phyloP scores from a whole-genome alignment of 2,329 filamentous ascomycete genomes.

The Uncinocarpus reesii region DNA sequence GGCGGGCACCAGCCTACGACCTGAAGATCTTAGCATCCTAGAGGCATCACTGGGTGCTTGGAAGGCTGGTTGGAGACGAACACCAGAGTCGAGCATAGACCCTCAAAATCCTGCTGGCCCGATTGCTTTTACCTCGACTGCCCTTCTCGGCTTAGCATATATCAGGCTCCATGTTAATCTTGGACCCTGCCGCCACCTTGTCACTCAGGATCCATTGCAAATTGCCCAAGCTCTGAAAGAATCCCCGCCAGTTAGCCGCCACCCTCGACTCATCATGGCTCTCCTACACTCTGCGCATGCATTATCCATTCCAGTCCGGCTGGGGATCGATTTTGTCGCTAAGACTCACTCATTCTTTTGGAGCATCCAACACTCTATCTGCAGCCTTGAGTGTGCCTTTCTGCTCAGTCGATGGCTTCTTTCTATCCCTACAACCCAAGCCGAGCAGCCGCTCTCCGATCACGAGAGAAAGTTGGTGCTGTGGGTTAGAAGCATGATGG shows the following conservation, averaged over 20 bases:
- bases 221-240: constrained; percentile 39
- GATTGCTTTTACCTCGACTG: constrained; percentile 44
- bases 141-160: constrained; percentile 39
- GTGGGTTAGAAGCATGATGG: constrained; percentile 43
- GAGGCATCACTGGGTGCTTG: constrained; percentile 42
- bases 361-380: constrained; percentile 47
- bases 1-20: constrained; percentile 34
- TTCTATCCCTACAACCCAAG: constrained; percentile 35
- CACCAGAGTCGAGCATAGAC: constrained; percentile 45
- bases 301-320: constrained; percentile 44
- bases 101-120: constrained; percentile 45
- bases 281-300: constrained; percentile 46
- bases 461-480: constrained; percentile 39
- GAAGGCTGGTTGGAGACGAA: constrained; percentile 45
- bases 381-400: constrained; percentile 45
- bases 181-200: constrained; percentile 38
- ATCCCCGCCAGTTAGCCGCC: constrained; percentile 35
- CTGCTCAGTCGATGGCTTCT: constrained; percentile 40
- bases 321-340: constrained; percentile 46
- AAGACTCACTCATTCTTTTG: constrained; percentile 46
- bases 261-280: constrained; percentile 40
- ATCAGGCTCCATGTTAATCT: constrained; percentile 41
- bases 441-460: constrained; percentile 36
- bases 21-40: constrained; percentile 37
- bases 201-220: constrained; percentile 38